These are phyloP conservation scores for Acorus calamus DNA, from an alignment of 106 monocot genomes.

Conservation along the genomic window DNA sequence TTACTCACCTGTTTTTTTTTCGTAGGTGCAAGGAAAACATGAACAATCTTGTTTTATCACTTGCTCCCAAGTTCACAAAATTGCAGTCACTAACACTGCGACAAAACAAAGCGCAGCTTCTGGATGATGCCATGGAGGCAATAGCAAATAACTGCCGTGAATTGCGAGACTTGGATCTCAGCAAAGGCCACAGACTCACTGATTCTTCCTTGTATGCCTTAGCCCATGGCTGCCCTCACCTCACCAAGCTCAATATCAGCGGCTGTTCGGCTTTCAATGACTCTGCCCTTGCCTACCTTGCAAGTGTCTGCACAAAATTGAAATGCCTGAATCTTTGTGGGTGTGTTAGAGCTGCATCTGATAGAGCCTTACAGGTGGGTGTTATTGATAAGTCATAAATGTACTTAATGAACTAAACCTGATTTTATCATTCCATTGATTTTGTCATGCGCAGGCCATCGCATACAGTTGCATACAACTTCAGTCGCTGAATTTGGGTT, in stretches of 20 bases:
- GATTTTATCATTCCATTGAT: too few species aligned
- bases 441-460: constrained; percentile 49
- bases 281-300: constrained; percentile 48
- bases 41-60: constrained; percentile 75
- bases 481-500: constrained; percentile 75
- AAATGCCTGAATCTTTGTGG: constrained; percentile 88
- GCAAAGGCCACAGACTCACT: not conserved
- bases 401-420: too few species aligned
- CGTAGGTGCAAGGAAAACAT: constrained; percentile 85
- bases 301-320: constrained; percentile 47
- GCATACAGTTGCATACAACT: constrained; percentile 55
- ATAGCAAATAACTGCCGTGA: not conserved
- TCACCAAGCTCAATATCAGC: not conserved
- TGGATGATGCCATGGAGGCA: constrained; percentile 43
- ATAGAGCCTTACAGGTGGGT: constrained; percentile 76
- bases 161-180: not conserved
- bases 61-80: constrained; percentile 78
- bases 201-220: not conserved
- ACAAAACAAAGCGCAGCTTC: constrained; percentile 72
- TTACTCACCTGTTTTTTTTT: not conserved
- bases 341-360: constrained; percentile 67
- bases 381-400: not conserved
- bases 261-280: not conserved
- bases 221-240: not conserved
- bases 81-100: constrained; percentile 58